Conservation (phyloP, 129 eudicot genomes). For the Escallonia rubra region DNA sequence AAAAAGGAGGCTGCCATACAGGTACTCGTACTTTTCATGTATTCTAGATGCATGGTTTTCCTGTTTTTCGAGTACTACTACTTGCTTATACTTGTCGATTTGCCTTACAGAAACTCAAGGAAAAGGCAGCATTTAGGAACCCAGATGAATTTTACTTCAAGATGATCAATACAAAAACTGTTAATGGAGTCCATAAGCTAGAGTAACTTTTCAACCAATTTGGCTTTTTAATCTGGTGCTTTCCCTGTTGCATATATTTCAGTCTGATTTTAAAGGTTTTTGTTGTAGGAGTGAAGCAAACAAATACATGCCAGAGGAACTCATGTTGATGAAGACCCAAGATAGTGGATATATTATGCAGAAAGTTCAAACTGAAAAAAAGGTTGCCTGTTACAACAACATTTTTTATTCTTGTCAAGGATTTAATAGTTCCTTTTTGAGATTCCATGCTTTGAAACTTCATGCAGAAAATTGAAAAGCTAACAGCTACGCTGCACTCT, state of each 20-base stretch:
- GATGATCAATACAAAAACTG: constrained; percentile 71
- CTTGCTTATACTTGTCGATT: neutral
- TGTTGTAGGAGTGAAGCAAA: constrained; percentile 60
- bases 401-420: neutral
- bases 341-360: constrained; percentile 88
- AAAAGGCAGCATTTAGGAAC: constrained; percentile 78
- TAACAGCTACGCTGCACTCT: constrained; percentile 59
- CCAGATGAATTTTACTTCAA: constrained; percentile 93
- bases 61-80: too few species aligned
- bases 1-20: constrained; percentile 69
- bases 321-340: constrained; percentile 88
- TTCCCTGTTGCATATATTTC: neutral
- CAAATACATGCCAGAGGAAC: constrained; percentile 70
- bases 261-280: constrained; percentile 9
- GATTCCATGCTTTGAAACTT: constrained; percentile 11
- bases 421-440: neutral
- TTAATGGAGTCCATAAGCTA: constrained; percentile 68
- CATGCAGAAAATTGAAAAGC: constrained; percentile 85
- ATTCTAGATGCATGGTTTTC: too few species aligned
- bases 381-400: constrained; percentile 29
- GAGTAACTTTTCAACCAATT: constrained; percentile 18
- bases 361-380: constrained; percentile 83
- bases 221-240: neutral
- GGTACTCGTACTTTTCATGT: constrained; percentile 18
- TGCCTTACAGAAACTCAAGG: constrained; percentile 77